Evolutionary conservation across 2,329 filamentous ascomycete genomes (phyloP).

Genomic region (Sporothrix brasiliensis): DNA sequence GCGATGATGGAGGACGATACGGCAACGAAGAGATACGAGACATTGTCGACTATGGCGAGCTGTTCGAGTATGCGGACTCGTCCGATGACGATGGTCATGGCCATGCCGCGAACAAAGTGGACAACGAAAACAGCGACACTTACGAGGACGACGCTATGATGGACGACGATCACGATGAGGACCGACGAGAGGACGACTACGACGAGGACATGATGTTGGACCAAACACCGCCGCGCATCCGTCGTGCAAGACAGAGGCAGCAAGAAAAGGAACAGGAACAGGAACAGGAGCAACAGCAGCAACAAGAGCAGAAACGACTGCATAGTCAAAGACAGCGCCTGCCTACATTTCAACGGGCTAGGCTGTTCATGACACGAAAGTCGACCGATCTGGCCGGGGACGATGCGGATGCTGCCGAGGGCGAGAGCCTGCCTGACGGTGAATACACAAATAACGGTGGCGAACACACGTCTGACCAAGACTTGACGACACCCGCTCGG

Average conservation of each 20-base stretch:
- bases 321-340: not conserved
- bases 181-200: slow-evolving; percentile 10
- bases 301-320: not conserved
- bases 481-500: slow-evolving; percentile 10
- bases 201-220: slow-evolving; percentile 23
- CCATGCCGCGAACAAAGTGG: not conserved
- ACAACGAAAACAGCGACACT: not conserved
- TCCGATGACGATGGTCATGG: not conserved
- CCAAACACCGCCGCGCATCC: slow-evolving; percentile 23
- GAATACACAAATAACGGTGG: not conserved
- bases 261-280: not conserved
- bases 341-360: slow-evolving; percentile 18
- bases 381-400: not conserved
- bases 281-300: slow-evolving; percentile 5
- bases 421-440: no score
- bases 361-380: slow-evolving; percentile 25
- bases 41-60: slow-evolving; percentile 27
- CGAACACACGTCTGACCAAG: not conserved
- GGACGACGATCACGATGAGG: slow-evolving; percentile 2
- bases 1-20: not conserved
- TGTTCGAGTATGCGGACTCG: slow-evolving; percentile 24
- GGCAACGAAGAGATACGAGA: slow-evolving; percentile 30
- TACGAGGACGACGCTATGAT: not conserved
- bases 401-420: not conserved
- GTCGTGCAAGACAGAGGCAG: not conserved